phyloP scores from a whole-genome alignment of 1,284 basidiomycete genomes.

The Naganishia albida region DNA sequence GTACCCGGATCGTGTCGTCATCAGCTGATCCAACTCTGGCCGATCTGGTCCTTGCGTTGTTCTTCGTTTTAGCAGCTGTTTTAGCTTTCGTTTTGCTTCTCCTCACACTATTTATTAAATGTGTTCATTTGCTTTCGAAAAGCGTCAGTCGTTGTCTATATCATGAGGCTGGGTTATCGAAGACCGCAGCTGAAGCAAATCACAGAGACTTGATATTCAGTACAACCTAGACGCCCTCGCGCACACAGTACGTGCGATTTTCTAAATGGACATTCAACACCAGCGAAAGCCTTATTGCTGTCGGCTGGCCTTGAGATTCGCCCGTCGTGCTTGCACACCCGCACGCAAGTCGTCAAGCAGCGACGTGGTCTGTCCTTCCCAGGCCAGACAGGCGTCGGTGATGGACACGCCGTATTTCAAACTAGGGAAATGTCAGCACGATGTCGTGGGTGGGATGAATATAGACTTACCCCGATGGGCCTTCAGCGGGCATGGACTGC shows the following conservation, averaged over 20 bases:
- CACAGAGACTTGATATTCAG: too few relatives aligned
- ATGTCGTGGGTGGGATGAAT: not conserved
- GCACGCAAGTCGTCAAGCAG: constrained; percentile 75
- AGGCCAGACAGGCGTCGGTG: constrained; percentile 74
- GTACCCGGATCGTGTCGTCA: constrained; percentile 5
- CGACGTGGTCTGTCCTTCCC: constrained; percentile 75
- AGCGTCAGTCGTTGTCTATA: too few relatives aligned
- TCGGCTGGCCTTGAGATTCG: constrained; percentile 46
- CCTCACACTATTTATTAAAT: too few relatives aligned
- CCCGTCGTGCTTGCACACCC: constrained; percentile 73
- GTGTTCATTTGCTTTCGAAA: too few relatives aligned
- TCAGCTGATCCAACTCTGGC: not conserved
- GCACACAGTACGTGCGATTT: too few relatives aligned
- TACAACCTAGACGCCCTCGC: too few relatives aligned
- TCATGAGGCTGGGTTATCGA: too few relatives aligned
- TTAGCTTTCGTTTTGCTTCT: too few relatives aligned
- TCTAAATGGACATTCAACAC: too few relatives aligned
- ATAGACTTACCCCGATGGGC: constrained; percentile 61
- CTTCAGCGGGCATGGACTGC: constrained; percentile 79
- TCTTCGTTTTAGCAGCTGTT: too few relatives aligned
- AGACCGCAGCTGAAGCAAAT: too few relatives aligned
- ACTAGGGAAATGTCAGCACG: constrained; percentile 4
- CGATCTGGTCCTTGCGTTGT: not conserved
- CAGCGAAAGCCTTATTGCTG: constrained; percentile 6
- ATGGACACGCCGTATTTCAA: constrained; percentile 75